phyloP scores from a whole-genome alignment of 345 rosid genomes.

The Combretum micranthum region DNA sequence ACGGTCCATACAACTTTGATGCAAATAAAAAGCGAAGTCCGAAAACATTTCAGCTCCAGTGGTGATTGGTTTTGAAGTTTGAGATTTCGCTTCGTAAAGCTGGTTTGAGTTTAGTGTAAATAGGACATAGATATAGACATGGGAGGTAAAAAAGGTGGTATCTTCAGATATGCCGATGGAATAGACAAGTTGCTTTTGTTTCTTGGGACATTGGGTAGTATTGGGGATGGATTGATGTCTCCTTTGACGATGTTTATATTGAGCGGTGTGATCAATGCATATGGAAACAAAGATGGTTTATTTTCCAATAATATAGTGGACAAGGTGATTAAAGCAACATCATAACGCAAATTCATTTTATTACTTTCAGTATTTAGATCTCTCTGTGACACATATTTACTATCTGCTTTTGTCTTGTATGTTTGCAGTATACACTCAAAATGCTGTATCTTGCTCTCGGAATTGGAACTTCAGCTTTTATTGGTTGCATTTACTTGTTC shows the following conservation, averaged over 20 bases:
- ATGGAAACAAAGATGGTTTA: conserved; percentile 17
- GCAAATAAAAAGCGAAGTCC: too few relatives aligned
- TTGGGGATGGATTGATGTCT: conserved; percentile 49
- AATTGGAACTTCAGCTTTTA: conserved; percentile 39
- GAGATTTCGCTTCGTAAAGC: too few relatives aligned
- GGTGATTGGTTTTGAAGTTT: too few relatives aligned
- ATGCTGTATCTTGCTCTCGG: conserved; percentile 27
- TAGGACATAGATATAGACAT: too few relatives aligned
- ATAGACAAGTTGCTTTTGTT: conserved; percentile 35
- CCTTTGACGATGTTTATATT: conserved; percentile 38
- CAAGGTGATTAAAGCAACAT: conserved; percentile 19
- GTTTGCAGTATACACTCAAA: conserved; percentile 33
- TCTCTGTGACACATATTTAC: neutral
- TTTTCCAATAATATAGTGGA: conserved; percentile 24
- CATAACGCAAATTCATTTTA: neutral
- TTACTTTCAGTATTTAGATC: neutral
- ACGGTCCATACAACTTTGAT: too few relatives aligned
- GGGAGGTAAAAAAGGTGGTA: conserved; percentile 17
- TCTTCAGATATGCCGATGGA: conserved; percentile 31
- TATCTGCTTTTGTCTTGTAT: neutral
- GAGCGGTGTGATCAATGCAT: conserved; percentile 29
- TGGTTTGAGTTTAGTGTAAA: too few relatives aligned
- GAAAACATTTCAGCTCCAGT: too few relatives aligned
- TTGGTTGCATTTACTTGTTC: conserved; percentile 13
- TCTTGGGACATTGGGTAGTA: conserved; percentile 36